phyloP scores from a whole-genome alignment of 2,329 filamentous ascomycete genomes.

The Colletotrichum melonis region DNA sequence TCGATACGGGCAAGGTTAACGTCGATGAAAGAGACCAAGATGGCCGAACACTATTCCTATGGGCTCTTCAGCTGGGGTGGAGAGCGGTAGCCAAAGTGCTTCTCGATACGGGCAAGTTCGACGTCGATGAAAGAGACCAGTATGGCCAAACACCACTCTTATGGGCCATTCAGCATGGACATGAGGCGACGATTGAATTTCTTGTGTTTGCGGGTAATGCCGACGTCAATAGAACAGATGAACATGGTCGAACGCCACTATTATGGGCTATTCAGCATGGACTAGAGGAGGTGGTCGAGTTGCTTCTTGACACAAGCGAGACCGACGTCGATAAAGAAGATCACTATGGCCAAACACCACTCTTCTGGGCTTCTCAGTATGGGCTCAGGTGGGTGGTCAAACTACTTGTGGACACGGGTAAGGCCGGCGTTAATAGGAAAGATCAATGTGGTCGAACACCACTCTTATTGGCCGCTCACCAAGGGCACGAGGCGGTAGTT shows the following conservation, averaged over 20 bases:
- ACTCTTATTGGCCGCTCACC: neutral
- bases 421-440: accelerated
- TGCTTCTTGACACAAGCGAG: neutral
- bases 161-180: neutral
- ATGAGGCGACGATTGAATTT: neutral
- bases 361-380: neutral
- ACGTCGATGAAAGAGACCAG: neutral
- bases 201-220: neutral
- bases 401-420: neutral
- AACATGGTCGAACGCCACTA: neutral
- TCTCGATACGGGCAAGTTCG: neutral
- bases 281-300: neutral
- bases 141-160: neutral
- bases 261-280: neutral
- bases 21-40: neutral
- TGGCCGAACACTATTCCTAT: too few species aligned
- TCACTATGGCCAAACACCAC: neutral
- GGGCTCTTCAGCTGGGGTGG: too few species aligned
- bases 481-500: constrained; percentile 28
- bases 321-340: neutral
- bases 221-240: neutral
- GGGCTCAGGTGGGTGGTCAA: neutral
- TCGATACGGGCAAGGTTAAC: neutral
- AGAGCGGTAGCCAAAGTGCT: neutral
- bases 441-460: too few species aligned